Evolutionary conservation across 1,284 basidiomycete species (phyloP).

Genomic region (Phylloboletellus chloephorus): DNA sequence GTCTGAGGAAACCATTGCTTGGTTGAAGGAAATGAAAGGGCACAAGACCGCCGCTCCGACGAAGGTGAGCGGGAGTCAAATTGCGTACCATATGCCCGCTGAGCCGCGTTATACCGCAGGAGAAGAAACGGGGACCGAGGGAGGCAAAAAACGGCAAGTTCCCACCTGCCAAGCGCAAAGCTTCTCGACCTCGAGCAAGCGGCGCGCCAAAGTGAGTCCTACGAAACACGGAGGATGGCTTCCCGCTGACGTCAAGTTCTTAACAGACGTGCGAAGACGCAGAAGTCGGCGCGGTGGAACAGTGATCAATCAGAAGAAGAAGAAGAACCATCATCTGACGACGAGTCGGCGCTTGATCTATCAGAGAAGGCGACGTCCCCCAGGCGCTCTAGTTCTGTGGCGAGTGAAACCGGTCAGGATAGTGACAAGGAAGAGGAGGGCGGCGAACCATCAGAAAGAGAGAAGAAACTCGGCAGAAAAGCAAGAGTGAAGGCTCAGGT

Average conservation of each 20-base stretch:
- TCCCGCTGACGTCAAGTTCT: constrained; percentile 14
- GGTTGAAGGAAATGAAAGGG: constrained; percentile 43
- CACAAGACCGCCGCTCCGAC: constrained; percentile 16
- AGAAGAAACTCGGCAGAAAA: constrained; percentile 34
- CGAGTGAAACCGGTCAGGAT: constrained; percentile 24
- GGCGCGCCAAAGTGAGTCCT: constrained; percentile 38
- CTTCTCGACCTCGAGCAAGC: constrained; percentile 35
- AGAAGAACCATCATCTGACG: constrained; percentile 30
- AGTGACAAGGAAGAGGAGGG: constrained; percentile 31
- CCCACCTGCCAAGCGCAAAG: constrained; percentile 39
- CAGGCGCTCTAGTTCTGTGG: constrained; percentile 23
- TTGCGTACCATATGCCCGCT: background rate
- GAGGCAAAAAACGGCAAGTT: constrained; percentile 32
- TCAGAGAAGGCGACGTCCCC: constrained; percentile 29
- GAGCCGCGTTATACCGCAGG: constrained; percentile 17
- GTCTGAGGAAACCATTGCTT: constrained; percentile 50
- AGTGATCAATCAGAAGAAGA: constrained; percentile 35
- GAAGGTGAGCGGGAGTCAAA: constrained; percentile 18
- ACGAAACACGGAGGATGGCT: background rate
- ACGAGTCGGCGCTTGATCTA: constrained; percentile 23
- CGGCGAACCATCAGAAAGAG: constrained; percentile 29
- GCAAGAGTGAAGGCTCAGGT: constrained; percentile 45
- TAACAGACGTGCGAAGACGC: constrained; percentile 30
- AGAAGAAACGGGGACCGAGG: constrained; percentile 30
- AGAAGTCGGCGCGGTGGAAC: constrained; percentile 29